Evolutionary conservation across 345 rosid species (phyloP), one percentile per base, ranked within the genome.

Genomic region (Isatis tinctoria): DNA sequence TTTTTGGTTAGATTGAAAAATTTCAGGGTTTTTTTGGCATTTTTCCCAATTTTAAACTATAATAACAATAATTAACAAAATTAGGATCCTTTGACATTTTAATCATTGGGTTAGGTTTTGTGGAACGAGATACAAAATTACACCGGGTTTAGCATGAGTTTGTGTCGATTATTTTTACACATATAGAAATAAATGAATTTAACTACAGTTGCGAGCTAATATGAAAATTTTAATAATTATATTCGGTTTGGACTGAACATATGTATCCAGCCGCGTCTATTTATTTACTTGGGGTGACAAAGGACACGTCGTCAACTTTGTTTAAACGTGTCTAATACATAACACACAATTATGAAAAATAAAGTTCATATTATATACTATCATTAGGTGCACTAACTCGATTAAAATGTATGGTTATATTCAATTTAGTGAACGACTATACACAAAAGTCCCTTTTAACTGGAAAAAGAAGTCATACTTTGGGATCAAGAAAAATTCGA

Each of bases 351-450:
- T 52, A 52, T 26, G 58, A 14, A 24, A 24, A 52, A 11, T 48
- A 32, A 47, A 30, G 30, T 65, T 47, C 18, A 32, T 18, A 65
- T 13, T 49, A 35, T 39, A 53, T 39, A 67, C 28, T 67, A 68
- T 28, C 63, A 69, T 69, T 54, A 30, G 73, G 65, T 69, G 54
- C 30, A 56, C 53, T 41, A 69, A 69, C 63, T 54, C 52, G 63
- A 54, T 40, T 39, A 16, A 26, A 22, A 67, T 39, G 53, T 10
- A 52, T 3, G 36, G 60, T 36, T 37, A 10, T 9, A 37, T 36
- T 16, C 49, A 67, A 20, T 36, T 18, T 36, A 35, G 67, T 5
- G n/a, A 41, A n/a, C 24, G 40, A 24, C 41, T 5, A 24, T 20
- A 61, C 36, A 14, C 0, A 16, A 43, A 5, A 3, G 0, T 1